Evolutionary conservation across 2,329 filamentous ascomycete genomes (phyloP).

Genomic region (Hymenotorrendiella dingleyae): DNA sequence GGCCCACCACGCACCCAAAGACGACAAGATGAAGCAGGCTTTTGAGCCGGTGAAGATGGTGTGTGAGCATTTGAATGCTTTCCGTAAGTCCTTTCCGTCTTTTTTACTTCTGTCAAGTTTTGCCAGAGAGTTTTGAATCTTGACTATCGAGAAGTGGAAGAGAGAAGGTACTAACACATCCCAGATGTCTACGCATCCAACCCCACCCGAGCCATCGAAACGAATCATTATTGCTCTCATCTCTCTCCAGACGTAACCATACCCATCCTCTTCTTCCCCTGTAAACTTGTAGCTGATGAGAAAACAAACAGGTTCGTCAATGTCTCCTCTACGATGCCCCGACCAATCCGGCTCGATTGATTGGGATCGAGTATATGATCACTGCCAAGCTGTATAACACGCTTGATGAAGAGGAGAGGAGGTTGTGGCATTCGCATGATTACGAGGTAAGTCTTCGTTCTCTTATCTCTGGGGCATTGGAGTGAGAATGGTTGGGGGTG

Average conservation of each 20-base stretch:
- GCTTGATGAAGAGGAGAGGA: conserved; percentile 60
- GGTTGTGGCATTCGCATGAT: conserved; percentile 66
- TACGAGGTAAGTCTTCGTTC: conserved; percentile 55
- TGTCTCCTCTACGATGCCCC: conserved; percentile 79
- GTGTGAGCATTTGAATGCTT: conserved; percentile 79
- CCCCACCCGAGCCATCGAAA: conserved; percentile 61
- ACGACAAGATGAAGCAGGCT: conserved; percentile 51
- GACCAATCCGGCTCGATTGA: conserved; percentile 60
- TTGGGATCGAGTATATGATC: conserved; percentile 75
- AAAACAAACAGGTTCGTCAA: conserved; percentile 60
- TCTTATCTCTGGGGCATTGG: too few relatives aligned
- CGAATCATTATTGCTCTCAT: conserved; percentile 82
- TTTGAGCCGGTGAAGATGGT: conserved; percentile 69
- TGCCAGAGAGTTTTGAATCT: too few relatives aligned
- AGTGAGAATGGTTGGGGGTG: too few relatives aligned
- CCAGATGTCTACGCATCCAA: conserved; percentile 72
- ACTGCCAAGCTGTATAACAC: conserved; percentile 61
- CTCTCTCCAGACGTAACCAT: conserved; percentile 63
- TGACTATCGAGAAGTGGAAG: too few relatives aligned
- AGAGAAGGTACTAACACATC: too few relatives aligned
- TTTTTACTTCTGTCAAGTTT: too few relatives aligned
- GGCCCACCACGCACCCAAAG: conserved; percentile 24
- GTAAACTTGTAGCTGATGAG: not conserved
- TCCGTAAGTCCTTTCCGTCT: too few relatives aligned
- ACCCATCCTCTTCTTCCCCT: conserved; percentile 57